Base-by-base conservation (phyloP, 129 eudicot genomes). In the Centrapalus pauciflorus region DNA sequence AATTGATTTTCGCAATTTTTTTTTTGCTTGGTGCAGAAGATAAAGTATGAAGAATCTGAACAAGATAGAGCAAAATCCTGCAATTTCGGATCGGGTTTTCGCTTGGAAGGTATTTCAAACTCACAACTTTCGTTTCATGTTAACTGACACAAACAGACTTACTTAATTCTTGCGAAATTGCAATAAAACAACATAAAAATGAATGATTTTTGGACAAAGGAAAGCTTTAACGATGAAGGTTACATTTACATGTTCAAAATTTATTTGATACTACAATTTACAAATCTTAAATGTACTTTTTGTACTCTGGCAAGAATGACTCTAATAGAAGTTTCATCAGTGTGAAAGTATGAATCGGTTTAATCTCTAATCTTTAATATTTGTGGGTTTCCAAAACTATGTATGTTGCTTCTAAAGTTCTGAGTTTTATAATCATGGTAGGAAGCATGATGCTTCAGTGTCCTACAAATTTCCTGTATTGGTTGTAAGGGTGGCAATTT, bases 1-100 rank as follows among this genome's bases (percentile, higher is more conserved):
- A 7, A 20, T 49, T 60, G 28, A 43, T 64, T 43, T 20, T 19
- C 7, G 11, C n/a, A n/a, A n/a, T n/a, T 65, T 74, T 50, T 50
- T 62, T 1, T 57, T 70, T 41, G 19, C 62, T 57, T 58, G 65
- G 0, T 57, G 46, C 30, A 75, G 79, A 75, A 66, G 69, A 66
- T 75, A 69, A 75, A 75, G 41, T 57, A 26, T 59, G 79, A 5
- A 46, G 69, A 50, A 32, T 56, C 25, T 57, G 74, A 48, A 45
- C 67, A 56, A 66, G 67, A 46, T 23, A 25, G 45, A 17, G 3
- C 25, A 35, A 67, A 66, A 32, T 19, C 24, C 8, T 64, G 58
- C 55, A 52, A 19, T 52, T 30, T 75, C 29, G 9, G 46, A 57
- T 67, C 33, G 3, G 65, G n/a, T 32, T 21, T 73, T 14, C 0